A percentile compares a stretch with the other conserved stretches of the same genome.
phyloP scores from a whole-genome alignment of 2,329 filamentous ascomycete species.

The Gliomastix tumulicola region DNA sequence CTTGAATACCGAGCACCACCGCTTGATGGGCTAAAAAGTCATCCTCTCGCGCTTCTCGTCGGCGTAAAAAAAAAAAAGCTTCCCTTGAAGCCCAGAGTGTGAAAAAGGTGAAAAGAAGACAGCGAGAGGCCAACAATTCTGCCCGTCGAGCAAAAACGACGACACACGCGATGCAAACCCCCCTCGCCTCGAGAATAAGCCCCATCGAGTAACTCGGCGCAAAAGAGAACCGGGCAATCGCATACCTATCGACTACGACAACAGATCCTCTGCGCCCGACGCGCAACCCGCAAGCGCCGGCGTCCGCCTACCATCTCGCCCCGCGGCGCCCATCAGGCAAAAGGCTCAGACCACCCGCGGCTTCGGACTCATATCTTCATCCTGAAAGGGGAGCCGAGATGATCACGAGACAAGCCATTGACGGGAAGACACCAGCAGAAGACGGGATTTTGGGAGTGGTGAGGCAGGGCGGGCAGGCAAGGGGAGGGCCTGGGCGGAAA shows the following conservation, averaged over 20 bases:
- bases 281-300: slow-evolving; percentile 35
- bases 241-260: slow-evolving; percentile 98
- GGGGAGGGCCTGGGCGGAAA: slow-evolving; percentile 45
- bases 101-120: slow-evolving; percentile 6
- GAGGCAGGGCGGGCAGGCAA: slow-evolving; percentile 26
- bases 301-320: slow-evolving; percentile 34
- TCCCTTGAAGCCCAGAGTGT: slow-evolving; percentile 11
- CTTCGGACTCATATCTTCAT: slow-evolving; percentile 84
- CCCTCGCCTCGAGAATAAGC: slow-evolving; percentile 99
- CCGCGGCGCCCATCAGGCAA: slow-evolving; percentile 12
- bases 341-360: slow-evolving; percentile 15
- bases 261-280: slow-evolving; percentile 56
- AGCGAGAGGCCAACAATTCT: slow-evolving; percentile 13
- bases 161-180: slow-evolving; percentile 28
- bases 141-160: neutral
- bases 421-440: no score
- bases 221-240: slow-evolving; percentile 66
- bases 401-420: no score
- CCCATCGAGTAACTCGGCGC: slow-evolving; percentile 94
- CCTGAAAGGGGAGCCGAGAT: no score
- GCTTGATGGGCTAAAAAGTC: neutral
- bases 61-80: slow-evolving; percentile 4
- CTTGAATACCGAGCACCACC: slow-evolving; percentile 1
- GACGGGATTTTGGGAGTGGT: slow-evolving; percentile 16
- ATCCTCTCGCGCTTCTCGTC: neutral